Percentiles rank a stretch among this genome's conserved stretches.
Conservation (phyloP, 1,284 basidiomycete genomes). For the Melampsora larici-populina region DNA sequence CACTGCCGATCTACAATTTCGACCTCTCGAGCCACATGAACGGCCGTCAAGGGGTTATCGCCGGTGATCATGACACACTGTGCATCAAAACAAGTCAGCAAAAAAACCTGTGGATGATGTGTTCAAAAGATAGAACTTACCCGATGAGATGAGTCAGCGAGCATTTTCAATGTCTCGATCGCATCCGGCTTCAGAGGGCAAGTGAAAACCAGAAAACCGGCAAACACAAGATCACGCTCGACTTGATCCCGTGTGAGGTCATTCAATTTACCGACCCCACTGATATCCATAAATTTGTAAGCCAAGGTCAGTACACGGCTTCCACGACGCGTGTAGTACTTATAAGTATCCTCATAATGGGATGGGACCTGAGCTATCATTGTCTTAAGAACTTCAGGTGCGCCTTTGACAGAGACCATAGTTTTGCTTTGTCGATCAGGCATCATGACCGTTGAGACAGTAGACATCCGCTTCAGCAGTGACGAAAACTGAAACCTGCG, state of each 20-base stretch:
- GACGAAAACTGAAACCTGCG: constrained; percentile 95
- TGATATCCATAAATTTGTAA: constrained; percentile 70
- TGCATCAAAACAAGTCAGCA: constrained; percentile 3
- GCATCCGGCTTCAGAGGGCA: constrained; percentile 93
- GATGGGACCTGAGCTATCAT: constrained; percentile 74
- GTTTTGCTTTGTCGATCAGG: constrained; percentile 54
- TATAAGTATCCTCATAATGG: constrained; percentile 85
- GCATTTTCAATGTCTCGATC: constrained; percentile 79
- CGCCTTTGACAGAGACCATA: constrained; percentile 76
- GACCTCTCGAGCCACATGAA: constrained; percentile 87
- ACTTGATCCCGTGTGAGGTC: constrained; percentile 73
- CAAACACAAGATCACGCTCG: constrained; percentile 73
- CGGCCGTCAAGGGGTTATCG: constrained; percentile 90
- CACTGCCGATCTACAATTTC: constrained; percentile 92
- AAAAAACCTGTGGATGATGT: neutral
- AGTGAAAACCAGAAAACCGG: constrained; percentile 92
- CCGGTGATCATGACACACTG: constrained; percentile 97
- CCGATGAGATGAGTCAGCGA: constrained; percentile 87
- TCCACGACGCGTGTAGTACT: constrained; percentile 83
- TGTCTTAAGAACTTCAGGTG: constrained; percentile 83
- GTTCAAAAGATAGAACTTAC: constrained; percentile 58
- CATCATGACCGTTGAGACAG: constrained; percentile 67
- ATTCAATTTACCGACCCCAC: constrained; percentile 66
- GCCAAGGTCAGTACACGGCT: constrained; percentile 86
- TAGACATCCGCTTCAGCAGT: constrained; percentile 91